Percentiles rank a stretch among this genome's conserved stretches.
Evolutionary conservation across 805 yeast genomes (phyloP).

Genomic region (Yarrowia osloensis): DNA sequence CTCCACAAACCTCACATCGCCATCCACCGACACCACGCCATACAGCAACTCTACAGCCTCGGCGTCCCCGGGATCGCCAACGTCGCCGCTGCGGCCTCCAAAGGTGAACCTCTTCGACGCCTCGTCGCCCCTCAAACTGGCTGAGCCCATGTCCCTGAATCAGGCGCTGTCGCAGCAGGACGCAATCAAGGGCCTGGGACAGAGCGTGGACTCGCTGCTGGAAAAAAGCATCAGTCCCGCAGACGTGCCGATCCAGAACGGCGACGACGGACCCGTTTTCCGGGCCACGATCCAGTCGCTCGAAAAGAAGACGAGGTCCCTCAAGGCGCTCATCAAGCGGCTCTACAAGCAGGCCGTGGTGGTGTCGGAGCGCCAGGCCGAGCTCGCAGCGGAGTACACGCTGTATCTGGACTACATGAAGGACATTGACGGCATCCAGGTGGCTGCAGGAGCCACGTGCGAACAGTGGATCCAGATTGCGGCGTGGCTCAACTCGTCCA

Average conservation of each 20-base stretch:
- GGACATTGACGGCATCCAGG: constrained; percentile 40
- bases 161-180: constrained; percentile 32
- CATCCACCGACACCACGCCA: background rate
- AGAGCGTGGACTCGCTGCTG: constrained; percentile 41
- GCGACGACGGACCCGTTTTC: constrained; percentile 50
- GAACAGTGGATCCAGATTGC: constrained; percentile 36
- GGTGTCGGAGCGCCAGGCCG: constrained; percentile 41
- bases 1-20: background rate
- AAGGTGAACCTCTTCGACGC: constrained; percentile 18
- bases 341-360: constrained; percentile 44
- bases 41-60: background rate
- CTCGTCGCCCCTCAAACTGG: constrained; percentile 30
- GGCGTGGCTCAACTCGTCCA: constrained; percentile 31
- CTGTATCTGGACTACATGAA: constrained; percentile 41
- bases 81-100: constrained; percentile 2
- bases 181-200: constrained; percentile 40
- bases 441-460: constrained; percentile 42
- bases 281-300: constrained; percentile 46
- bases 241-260: constrained; percentile 14
- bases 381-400: constrained; percentile 42
- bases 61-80: constrained; percentile 1
- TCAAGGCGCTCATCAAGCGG: constrained; percentile 44
- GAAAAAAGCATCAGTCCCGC: background rate
- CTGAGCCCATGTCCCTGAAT: constrained; percentile 30
- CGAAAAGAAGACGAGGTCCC: constrained; percentile 43